Evolutionary conservation across 129 eudicot species (phyloP), one percentile per base, ranked within the genome.

Genomic region (Gnaphalium uliginosum): DNA sequence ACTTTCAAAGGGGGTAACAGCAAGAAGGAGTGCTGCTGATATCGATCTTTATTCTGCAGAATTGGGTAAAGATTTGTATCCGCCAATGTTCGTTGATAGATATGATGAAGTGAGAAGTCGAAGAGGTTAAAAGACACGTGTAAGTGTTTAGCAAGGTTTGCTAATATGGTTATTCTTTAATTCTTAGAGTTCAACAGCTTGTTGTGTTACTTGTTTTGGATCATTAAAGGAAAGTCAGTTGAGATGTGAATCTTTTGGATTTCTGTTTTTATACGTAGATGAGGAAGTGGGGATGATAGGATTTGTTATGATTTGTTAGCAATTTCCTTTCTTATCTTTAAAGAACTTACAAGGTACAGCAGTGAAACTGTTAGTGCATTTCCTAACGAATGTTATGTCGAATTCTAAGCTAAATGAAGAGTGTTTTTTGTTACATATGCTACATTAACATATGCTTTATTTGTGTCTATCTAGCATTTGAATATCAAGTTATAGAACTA

Each of bases 1-100:
- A 13, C 87, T 87, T 30, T 93, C 90, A 4, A 83, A 88, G 26
- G 89, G 85, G 11, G 83, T 68, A 21, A 72, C 53, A 14, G 84
- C 89, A 25, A 82, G 96, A 69, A 90, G 83, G 70, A 94, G 88
- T 81, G 83, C 86, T 80, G 86, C 87, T 33, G 96, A 84, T 79
- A 64, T 80, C 2, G 92, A 76, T 79, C 87, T 84, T 57, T 87
- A 86, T 58, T 75, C 95, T 26, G 84, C 86, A 17, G 89, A 84
- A 43, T 35, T 85, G 71, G 81, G 90, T 74, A 81, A 76, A 41
- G 90, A 90, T 88, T 82, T 88, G 71, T 88, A 93, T 64, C 98
- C 91, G 21, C 87, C 96, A 5, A 39, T 76, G 66, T 78, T 76
- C 18, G 37, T 87, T 27, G 76, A 79, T 57, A 57, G 74, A 68